Conservation (phyloP, 2,329 filamentous ascomycete genomes). For the Fusarium oxysporum region DNA sequence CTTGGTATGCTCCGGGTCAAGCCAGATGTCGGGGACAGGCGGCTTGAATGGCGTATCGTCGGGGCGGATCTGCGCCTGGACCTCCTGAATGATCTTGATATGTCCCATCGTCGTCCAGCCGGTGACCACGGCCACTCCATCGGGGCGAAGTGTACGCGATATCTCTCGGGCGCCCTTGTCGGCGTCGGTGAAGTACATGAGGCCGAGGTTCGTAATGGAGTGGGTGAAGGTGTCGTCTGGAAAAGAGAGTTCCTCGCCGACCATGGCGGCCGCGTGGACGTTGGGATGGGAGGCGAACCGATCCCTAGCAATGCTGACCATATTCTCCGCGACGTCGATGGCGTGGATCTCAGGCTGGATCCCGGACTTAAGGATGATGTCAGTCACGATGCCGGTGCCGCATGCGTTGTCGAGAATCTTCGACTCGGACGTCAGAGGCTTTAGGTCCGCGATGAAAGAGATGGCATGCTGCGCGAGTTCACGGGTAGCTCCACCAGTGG, state of each 20-base stretch:
- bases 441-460: background rate
- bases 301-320: background rate
- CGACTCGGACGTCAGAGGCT: background rate
- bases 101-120: background rate
- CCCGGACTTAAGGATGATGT: background rate
- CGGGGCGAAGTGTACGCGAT: background rate
- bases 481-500: background rate
- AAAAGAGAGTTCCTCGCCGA: background rate
- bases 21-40: fast-evolving
- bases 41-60: background rate
- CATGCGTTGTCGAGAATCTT: background rate
- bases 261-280: background rate
- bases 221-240: background rate
- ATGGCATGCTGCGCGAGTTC: background rate
- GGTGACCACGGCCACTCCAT: fast-evolving
- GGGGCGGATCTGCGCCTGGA: background rate
- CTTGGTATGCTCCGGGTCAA: background rate
- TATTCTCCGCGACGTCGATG: background rate
- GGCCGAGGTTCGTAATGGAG: background rate
- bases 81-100: background rate
- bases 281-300: fast-evolving
- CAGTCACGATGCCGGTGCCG: background rate
- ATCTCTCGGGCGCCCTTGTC: fast-evolving
- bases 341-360: background rate
- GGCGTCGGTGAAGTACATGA: background rate